Evolutionary conservation across 2,329 filamentous ascomycete species (phyloP).

Genomic region (Aureobasidium sp.): DNA sequence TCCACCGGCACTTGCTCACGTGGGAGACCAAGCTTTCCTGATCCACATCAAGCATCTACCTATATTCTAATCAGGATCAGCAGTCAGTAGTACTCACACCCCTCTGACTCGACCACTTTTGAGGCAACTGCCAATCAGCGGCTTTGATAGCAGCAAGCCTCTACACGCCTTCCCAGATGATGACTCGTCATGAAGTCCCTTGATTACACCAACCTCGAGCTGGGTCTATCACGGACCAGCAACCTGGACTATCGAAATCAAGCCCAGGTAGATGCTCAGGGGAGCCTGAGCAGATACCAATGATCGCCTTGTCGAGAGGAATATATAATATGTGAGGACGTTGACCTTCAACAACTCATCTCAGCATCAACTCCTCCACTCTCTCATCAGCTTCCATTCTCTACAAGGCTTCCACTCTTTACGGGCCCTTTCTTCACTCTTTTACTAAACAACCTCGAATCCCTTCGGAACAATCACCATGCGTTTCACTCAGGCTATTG

Average conservation of each 20-base stretch:
- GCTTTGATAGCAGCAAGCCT: neutral
- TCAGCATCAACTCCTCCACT: neutral
- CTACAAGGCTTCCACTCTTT: conserved; percentile 1
- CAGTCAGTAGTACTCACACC: neutral
- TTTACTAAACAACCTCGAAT: neutral
- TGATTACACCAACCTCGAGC: neutral
- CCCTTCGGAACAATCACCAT: neutral
- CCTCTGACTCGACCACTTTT: neutral
- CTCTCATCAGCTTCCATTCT: neutral
- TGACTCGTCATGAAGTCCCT: neutral
- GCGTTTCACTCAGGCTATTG: conserved; percentile 9
- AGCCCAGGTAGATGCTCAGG: neutral
- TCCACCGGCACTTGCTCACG: neutral
- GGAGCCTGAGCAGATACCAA: neutral
- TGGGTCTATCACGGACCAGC: neutral
- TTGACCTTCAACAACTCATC: neutral
- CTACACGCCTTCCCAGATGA: neutral
- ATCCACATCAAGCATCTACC: conserved; percentile 1
- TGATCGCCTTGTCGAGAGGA: neutral
- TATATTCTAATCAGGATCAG: conserved; percentile 1
- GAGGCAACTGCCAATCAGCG: neutral
- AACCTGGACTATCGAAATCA: neutral
- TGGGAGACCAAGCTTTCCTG: neutral
- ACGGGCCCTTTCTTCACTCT: neutral
- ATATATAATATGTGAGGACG: conserved; percentile 1